Evolutionary conservation across 192 early-diverging fungal genomes (phyloP), one percentile per base, ranked within the genome.

Genomic region (Coemansia sp.): DNA sequence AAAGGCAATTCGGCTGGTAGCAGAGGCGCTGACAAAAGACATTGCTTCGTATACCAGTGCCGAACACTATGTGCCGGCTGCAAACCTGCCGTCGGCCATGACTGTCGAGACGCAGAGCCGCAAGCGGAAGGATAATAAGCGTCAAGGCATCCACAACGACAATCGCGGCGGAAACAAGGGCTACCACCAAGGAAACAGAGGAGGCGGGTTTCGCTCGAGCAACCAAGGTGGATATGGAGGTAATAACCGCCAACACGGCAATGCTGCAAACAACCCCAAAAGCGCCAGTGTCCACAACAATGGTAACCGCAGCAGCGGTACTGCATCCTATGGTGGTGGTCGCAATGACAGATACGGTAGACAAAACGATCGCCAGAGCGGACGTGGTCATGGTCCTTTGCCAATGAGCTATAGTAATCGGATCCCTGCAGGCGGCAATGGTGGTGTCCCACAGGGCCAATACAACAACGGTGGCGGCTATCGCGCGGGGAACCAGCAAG

Each of bases 31-130:
- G 41, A 61, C 68, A 6, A 75, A 62, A 58, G 81, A 83, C 61
- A 78, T 78, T 51, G 49, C 38, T 0, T 34, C 76, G 5, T 83
- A 83, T 30, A 72, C 41, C 64, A 73, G 49, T 60, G 53, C 72
- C 21, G 81, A 75, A 1, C 41, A 66, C 64, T 83, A 83, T 34
- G 73, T 83, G 24, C 81, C 81, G 1, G 75, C 81, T 8, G 81
- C 72, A 5, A 75, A 69, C 46, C 69, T 83, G 18, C 76, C 75
- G 11, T 83, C 81, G 7, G 81, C 81, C 5, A 83, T 83, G 81
- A 77, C 76, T 18, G 72, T 83, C 2, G 76, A 83, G 39, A 83
- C 73, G 0, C 62, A 78, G 52, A 51, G 24, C 35, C 76, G 81
- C 60, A 78, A 76, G 64, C 72, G 76, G 63, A 75, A 71, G 61